Evolutionary conservation across 345 rosid species (phyloP).

Genomic region (Populus simonii): DNA sequence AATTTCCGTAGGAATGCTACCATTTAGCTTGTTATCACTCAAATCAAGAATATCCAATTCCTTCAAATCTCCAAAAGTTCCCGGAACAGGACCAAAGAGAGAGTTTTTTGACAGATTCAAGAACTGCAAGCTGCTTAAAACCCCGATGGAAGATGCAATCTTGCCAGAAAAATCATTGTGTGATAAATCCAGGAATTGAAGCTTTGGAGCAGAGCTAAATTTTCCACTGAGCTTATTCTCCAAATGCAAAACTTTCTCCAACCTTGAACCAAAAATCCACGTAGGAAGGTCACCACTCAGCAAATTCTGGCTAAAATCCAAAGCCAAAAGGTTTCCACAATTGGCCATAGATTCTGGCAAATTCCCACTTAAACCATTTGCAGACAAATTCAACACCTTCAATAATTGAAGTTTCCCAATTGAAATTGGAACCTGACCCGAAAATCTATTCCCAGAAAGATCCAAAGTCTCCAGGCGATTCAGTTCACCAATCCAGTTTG

Average conservation of each 20-base stretch:
- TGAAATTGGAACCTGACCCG: constrained; percentile 51
- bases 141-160: constrained; percentile 45
- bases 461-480: constrained; percentile 67
- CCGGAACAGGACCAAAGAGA: constrained; percentile 54
- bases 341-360: constrained; percentile 59
- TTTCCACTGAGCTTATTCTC: constrained; percentile 33
- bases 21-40: constrained; percentile 64
- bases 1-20: constrained; percentile 62
- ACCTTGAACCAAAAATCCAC: constrained; percentile 47
- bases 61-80: constrained; percentile 53
- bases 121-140: constrained; percentile 45
- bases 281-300: constrained; percentile 59
- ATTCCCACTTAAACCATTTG: constrained; percentile 55
- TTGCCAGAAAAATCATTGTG: constrained; percentile 64
- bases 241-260: constrained; percentile 33
- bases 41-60: constrained; percentile 62
- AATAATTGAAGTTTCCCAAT: constrained; percentile 60
- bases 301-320: constrained; percentile 72
- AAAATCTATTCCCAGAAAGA: constrained; percentile 69
- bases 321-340: constrained; percentile 48
- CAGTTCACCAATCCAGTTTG: constrained; percentile 76
- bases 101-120: constrained; percentile 66
- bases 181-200: constrained; percentile 78
- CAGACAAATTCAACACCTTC: constrained; percentile 65
- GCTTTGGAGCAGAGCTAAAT: constrained; percentile 30